These are phyloP conservation scores for Termitomyces sp. DNA, from an alignment of 768 basidiomycete genomes.

Conservation along the genomic window DNA sequence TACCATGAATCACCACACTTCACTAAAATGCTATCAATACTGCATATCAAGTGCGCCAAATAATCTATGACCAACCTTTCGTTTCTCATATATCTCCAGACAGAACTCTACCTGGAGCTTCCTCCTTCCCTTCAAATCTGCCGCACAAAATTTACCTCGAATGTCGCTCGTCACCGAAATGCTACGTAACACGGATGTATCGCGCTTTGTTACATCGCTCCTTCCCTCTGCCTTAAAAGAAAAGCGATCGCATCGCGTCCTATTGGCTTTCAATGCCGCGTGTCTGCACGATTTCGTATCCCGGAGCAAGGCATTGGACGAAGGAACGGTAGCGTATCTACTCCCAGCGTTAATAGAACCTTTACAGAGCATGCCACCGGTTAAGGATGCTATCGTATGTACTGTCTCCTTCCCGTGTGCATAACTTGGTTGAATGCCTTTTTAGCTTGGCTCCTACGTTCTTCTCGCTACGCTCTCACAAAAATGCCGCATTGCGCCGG, in stretches of 20 bases:
- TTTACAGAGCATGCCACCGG: conserved; percentile 32
- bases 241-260: conserved; percentile 52
- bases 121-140: conserved; percentile 70
- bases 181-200: conserved; percentile 62
- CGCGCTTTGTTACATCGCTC: conserved; percentile 65
- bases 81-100: conserved; percentile 28
- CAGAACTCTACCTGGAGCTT: conserved; percentile 61
- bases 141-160: conserved; percentile 71
- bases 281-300: conserved; percentile 77
- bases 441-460: conserved; percentile 68
- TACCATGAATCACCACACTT: conserved; percentile 96
- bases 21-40: conserved; percentile 84
- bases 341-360: conserved; percentile 62
- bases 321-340: conserved; percentile 59
- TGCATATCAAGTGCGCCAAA: conserved; percentile 61
- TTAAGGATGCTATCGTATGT: conserved; percentile 55
- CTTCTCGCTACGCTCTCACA: conserved; percentile 67
- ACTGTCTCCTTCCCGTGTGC: neutral
- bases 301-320: conserved; percentile 49
- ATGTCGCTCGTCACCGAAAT: conserved; percentile 72
- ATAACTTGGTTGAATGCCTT: neutral
- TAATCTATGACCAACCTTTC: neutral
- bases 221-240: conserved; percentile 56
- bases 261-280: conserved; percentile 81
- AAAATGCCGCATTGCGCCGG: conserved; percentile 50